Conservation (phyloP, 176 grass and related monocot genomes). For the Microstegium vimineum region DNA sequence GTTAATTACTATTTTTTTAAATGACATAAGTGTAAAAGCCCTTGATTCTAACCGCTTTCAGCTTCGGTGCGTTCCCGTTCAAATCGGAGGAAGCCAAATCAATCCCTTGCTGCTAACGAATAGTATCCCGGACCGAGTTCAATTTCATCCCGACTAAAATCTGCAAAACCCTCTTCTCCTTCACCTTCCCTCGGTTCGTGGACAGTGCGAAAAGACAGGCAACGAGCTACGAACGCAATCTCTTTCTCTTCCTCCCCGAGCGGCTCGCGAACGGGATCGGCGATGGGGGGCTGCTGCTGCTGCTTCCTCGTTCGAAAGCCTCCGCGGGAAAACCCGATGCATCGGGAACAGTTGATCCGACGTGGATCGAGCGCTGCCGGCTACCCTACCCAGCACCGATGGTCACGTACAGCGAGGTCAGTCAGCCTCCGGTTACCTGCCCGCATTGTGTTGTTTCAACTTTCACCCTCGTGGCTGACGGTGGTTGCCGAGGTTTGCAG, state of each 20-base stretch:
- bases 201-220: not conserved
- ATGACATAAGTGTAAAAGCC: no score
- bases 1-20: no score
- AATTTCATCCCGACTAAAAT: not conserved
- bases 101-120: not conserved
- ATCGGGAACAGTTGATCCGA: not conserved
- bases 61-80: not conserved
- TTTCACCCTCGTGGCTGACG: not conserved
- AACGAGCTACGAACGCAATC: not conserved
- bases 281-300: conserved; percentile 41
- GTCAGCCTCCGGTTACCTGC: not conserved
- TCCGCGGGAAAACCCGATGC: conserved; percentile 38
- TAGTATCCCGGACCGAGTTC: not conserved
- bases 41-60: not conserved
- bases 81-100: not conserved
- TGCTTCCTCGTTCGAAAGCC: conserved; percentile 18
- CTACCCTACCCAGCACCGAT: not conserved
- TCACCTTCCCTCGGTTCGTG: not conserved
- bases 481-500: conserved; percentile 22
- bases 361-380: not conserved
- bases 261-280: not conserved
- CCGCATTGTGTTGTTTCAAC: not conserved
- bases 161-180: not conserved
- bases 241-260: not conserved
- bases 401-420: conserved; percentile 16